Base-by-base conservation (phyloP, 768 basidiomycete species). In the Boletus reticuloceps region DNA sequence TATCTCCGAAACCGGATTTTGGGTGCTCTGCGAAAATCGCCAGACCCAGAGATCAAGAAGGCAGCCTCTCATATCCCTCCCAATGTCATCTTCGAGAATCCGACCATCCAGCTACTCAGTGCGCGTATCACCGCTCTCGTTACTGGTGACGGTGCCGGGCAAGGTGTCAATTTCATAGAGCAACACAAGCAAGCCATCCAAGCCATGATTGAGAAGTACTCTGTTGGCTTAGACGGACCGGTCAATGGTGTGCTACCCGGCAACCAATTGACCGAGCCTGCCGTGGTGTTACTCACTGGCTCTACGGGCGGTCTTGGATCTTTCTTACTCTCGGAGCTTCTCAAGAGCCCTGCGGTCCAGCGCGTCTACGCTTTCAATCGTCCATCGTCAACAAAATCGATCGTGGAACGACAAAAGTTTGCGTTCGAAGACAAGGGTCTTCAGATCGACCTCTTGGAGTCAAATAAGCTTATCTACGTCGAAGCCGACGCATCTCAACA, bases 251-350 rank as follows among this genome's bases (percentile, higher is more conserved):
- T 27, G 5, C 13, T 43, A 16, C 6, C 43, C 6, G 34, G 32
- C 14, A 17, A 13, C 6, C 25, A 10, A 17, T 19, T 17, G 20
- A 27, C 12, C 0, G 38, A 37, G 5, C 6, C 6, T 32, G 50
- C 31, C 5, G 50, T 20, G 20, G 20, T 20, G 20, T 20, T 20
- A 2, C 20, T 20, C 20, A 20, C 20, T 46, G 78, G 79, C 16
- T 72, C 74, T 6, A 79, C 78, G 3, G 79, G 78, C 1, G 72
- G 70, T 5, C 64, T 80, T 2, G 79, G 79, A 2, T 71, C 74
- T 2, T 71, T 74, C 52, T 38, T 77, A 1, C 59, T 79, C 14
- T 65, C 69, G 1, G 59, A 60, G 1, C 59, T 77, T 4, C 56
- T 75, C 39, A 42, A 62, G 17, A 58, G 64, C 38, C 34, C 55